phyloP scores from a whole-genome alignment of 106 monocot species.

The Dendrobium officinale region DNA sequence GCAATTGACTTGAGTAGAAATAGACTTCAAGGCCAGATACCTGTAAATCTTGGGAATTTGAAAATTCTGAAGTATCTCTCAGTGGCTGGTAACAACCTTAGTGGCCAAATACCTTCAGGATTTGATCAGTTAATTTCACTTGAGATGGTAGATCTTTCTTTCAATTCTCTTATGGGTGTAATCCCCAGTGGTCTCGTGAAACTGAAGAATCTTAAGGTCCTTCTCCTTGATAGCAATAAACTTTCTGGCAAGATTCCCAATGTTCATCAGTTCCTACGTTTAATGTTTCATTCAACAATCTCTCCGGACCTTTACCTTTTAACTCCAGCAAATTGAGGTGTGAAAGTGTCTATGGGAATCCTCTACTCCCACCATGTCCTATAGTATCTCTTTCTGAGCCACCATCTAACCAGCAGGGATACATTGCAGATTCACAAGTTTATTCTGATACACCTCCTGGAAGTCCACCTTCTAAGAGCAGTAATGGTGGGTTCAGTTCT shows the following conservation, averaged over 20 bases:
- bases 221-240: constrained; percentile 71
- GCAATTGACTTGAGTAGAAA: constrained; percentile 70
- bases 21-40: constrained; percentile 48
- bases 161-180: constrained; percentile 56
- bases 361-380: constrained; percentile 49
- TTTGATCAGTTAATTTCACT: constrained; percentile 49
- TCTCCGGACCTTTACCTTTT: constrained; percentile 64
- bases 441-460: constrained; percentile 20
- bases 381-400: constrained; percentile 36
- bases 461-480: constrained; percentile 14
- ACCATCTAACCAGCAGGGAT: constrained; percentile 34
- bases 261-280: constrained; percentile 43
- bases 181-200: constrained; percentile 60
- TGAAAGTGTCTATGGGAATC: constrained; percentile 62
- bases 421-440: constrained; percentile 17
- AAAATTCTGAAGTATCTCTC: constrained; percentile 41
- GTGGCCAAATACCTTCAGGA: constrained; percentile 51
- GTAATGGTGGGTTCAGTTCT: constrained; percentile 44
- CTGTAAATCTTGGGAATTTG: constrained; percentile 33
- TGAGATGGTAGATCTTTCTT: constrained; percentile 68
- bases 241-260: constrained; percentile 75
- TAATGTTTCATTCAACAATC: constrained; percentile 89
- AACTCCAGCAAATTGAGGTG: constrained; percentile 39
- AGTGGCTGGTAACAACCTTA: constrained; percentile 57
- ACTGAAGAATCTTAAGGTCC: constrained; percentile 57